Base-by-base conservation (phyloP, 768 basidiomycete species). In the Mycena latifolia region DNA sequence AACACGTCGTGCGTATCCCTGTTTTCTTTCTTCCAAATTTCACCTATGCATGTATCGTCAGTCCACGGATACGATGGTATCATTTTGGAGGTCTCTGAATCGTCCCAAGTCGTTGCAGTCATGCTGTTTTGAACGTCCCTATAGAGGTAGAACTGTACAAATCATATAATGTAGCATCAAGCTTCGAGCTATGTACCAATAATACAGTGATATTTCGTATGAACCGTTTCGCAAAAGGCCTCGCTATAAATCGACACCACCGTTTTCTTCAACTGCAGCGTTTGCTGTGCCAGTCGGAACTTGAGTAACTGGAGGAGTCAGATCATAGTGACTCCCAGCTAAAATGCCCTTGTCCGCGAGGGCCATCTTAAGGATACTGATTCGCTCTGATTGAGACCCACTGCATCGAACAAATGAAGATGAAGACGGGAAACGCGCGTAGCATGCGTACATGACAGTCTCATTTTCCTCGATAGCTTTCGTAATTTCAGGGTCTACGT, bases 11-110 rank as follows among this genome's bases (percentile, higher is more conserved):
- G 76, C 80, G 92, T 47, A 35, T 35, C 8, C 14, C 33, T 35
- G 12, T 22, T 2, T 24, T 12, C 5, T 78, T 5, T 53, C 12
- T 53, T 57, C 37, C 53, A 45, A 28, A 55, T 37, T 25, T 70
- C 28, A 71, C 60, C 39, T 60, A 60, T 74, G 68, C 69, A 61
- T 70, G 24, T 46, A 11, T 43, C 27, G 0, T 43, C 54, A 90
- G 89, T 94, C 22, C 81, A 92, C 64, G 93, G 93, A 31, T 94
- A 92, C 71, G 90, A 94, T 64, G 93, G 94, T 25, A 86, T 93
- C 46, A 88, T 94, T 54, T 76, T 94, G 29, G 94, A 95, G 71
- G 90, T 91, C 15, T 88, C 91, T 14, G 91, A 92, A 68, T 83
- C 88, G 24, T 93, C 91, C 3, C 92, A 93, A 71, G 90, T 95